These are phyloP conservation scores for Gossypium schwendimanii DNA, from an alignment of 441 rosid species.

Conservation along the genomic window DNA sequence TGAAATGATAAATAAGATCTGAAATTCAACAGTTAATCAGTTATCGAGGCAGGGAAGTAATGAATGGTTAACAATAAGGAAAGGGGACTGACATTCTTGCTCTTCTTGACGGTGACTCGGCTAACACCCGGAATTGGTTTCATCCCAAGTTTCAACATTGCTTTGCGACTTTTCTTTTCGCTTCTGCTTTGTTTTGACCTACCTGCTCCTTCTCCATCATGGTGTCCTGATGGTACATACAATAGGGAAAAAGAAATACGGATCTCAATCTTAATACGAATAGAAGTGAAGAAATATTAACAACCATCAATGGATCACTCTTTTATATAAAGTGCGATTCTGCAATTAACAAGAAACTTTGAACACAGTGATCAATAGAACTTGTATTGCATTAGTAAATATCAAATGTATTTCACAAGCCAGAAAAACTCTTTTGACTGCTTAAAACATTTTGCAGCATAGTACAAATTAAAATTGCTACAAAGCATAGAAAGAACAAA, in stretches of 20 bases:
- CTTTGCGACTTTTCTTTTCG: constrained; percentile 84
- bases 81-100: constrained; percentile 54
- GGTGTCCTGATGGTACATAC: constrained; percentile 30
- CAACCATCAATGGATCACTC: neutral
- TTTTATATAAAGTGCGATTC: neutral
- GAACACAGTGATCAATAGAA: neutral
- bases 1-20: constrained; percentile 75
- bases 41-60: neutral
- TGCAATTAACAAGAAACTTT: neutral
- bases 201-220: constrained; percentile 57
- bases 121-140: constrained; percentile 75
- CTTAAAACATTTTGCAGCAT: neutral
- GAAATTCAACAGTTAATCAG: constrained; percentile 7
- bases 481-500: neutral
- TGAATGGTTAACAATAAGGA: neutral
- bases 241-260: neutral
- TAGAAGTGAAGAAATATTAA: neutral
- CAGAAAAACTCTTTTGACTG: neutral
- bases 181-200: constrained; percentile 78
- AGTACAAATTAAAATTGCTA: neutral
- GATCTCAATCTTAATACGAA: neutral
- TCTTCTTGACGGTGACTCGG: constrained; percentile 74
- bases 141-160: constrained; percentile 88
- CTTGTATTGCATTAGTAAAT: neutral
- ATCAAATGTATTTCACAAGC: neutral